These are phyloP conservation scores for Penicillium tannophilum DNA, from an alignment of 495 filamentous ascomycete species.

Conservation along the genomic window DNA sequence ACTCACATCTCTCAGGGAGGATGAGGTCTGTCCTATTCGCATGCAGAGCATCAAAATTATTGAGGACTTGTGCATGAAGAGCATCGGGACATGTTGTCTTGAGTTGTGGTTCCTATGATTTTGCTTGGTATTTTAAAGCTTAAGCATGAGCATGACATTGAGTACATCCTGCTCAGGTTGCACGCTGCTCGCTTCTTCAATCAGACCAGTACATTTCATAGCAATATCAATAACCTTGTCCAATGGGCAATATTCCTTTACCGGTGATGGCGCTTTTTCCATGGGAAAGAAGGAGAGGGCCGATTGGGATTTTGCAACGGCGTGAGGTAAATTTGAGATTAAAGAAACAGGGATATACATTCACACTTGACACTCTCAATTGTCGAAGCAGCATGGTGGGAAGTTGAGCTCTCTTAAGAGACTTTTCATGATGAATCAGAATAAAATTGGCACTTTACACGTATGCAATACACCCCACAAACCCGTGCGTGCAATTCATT, in stretches of 20 bases:
- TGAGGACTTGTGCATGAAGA: slow-evolving; percentile 8
- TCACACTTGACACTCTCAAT: slow-evolving; percentile 19
- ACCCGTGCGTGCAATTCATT: too few relatives aligned
- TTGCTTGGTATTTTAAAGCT: slow-evolving; percentile 3
- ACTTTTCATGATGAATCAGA: slow-evolving; percentile 13
- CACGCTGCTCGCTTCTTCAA: slow-evolving; percentile 10
- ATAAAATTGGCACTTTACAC: slow-evolving; percentile 23
- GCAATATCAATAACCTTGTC: slow-evolving; percentile 23
- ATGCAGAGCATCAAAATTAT: too few relatives aligned
- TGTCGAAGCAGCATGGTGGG: slow-evolving; percentile 17
- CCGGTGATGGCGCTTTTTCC: slow-evolving; percentile 14
- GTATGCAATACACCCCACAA: too few relatives aligned
- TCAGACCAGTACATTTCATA: slow-evolving; percentile 15
- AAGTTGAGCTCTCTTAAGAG: slow-evolving; percentile 9
- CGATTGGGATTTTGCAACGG: slow-evolving; percentile 22
- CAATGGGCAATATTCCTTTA: slow-evolving; percentile 1
- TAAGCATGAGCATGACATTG: slow-evolving; percentile 5
- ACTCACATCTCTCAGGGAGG: slow-evolving; percentile 13
- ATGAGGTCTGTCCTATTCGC: too few relatives aligned
- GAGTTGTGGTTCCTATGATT: slow-evolving; percentile 12
- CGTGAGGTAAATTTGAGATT: slow-evolving; percentile 15
- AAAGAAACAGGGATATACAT: neutral
- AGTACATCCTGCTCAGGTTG: slow-evolving; percentile 3
- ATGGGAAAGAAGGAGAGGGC: slow-evolving; percentile 18
- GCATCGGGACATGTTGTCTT: neutral